These are phyloP conservation scores for Coprinopsis sp. DNA, from an alignment of 768 basidiomycete species.

Conservation along the genomic window DNA sequence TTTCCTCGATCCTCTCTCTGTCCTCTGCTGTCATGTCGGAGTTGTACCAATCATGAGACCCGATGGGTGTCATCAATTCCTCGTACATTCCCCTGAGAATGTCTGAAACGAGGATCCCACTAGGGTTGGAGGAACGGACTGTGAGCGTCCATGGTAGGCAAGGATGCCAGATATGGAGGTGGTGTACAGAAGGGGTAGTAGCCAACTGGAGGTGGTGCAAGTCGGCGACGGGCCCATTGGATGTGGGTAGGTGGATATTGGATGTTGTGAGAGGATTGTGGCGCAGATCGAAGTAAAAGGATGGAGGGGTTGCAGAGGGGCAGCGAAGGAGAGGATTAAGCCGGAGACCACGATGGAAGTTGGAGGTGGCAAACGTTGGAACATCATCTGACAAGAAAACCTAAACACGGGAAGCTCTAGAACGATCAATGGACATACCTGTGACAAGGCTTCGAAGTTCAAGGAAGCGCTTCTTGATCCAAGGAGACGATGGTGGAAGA, in stretches of 20 bases:
- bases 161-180: conserved; percentile 11
- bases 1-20: conserved; percentile 10
- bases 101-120: conserved; percentile 12
- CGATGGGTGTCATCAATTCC: conserved; percentile 8
- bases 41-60: conserved; percentile 12
- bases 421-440: background rate
- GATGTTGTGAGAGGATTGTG: conserved; percentile 2
- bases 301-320: background rate
- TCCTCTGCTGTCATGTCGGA: conserved; percentile 10
- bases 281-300: conserved; percentile 9
- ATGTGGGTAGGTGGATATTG: conserved; percentile 3
- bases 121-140: conserved; percentile 5
- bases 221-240: conserved; percentile 9
- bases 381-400: background rate
- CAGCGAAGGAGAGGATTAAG: background rate
- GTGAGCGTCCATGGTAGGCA: conserved; percentile 15
- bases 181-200: conserved; percentile 7
- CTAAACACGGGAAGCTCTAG: background rate
- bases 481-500: conserved; percentile 4
- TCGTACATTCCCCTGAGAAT: conserved; percentile 6
- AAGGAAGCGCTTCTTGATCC: conserved; percentile 4
- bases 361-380: background rate
- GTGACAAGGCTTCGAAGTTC: background rate
- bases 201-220: conserved; percentile 13
- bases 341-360: background rate